Conservation (phyloP, 345 rosid genomes). For the Gossypium bickii region DNA sequence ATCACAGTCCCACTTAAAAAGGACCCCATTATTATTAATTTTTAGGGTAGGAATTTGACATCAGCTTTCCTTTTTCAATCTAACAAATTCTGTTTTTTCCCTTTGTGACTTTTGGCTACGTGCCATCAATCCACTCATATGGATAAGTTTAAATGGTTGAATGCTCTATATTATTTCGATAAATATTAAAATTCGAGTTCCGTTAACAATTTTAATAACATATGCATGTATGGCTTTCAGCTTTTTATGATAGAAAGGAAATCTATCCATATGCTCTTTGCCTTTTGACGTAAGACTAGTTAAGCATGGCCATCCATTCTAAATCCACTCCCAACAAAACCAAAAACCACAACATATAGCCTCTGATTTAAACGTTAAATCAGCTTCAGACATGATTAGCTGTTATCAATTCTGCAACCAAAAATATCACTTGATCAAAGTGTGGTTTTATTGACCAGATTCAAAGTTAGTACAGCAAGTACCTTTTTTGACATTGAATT, state of each 20-base stretch:
- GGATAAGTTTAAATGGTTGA: too few species aligned
- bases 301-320: background rate
- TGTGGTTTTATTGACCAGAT: background rate
- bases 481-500: background rate
- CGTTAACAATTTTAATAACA: too few species aligned
- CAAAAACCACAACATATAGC: background rate
- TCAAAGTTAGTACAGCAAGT: background rate
- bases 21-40: background rate
- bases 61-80: background rate
- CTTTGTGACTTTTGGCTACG: background rate
- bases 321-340: background rate
- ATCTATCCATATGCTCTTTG: too few species aligned
- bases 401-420: background rate
- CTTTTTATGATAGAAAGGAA: too few species aligned
- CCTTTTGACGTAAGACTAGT: background rate
- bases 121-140: background rate
- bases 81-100: background rate
- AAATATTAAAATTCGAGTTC: too few species aligned
- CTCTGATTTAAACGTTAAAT: constrained; percentile 1
- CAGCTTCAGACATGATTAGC: background rate
- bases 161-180: too few species aligned
- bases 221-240: too few species aligned
- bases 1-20: background rate
- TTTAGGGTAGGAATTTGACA: background rate
- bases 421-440: background rate